phyloP scores from a whole-genome alignment of 495 filamentous ascomycete genomes.

The Penicillium robsamsonii region DNA sequence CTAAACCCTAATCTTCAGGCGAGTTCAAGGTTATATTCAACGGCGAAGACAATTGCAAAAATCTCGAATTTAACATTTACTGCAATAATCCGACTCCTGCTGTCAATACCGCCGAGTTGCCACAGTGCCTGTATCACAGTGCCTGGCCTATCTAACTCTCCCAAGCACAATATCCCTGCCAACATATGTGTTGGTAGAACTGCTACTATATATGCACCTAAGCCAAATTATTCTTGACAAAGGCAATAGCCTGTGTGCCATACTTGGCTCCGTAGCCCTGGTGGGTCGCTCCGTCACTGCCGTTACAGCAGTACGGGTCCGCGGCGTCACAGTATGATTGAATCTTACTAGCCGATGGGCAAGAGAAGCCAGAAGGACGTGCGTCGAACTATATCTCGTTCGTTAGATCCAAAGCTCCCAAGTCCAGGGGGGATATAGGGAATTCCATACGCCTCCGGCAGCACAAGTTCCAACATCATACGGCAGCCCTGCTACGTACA shows the following conservation, averaged over 20 bases:
- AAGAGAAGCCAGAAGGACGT: constrained; percentile 54
- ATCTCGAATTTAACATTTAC: too few relatives aligned
- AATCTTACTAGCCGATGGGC: constrained; percentile 52
- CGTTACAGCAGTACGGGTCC: constrained; percentile 65
- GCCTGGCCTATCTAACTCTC: not conserved
- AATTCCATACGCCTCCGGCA: constrained; percentile 52
- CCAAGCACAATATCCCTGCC: not conserved
- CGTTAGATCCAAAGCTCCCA: constrained; percentile 3
- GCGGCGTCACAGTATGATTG: constrained; percentile 61
- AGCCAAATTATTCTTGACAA: constrained; percentile 50
- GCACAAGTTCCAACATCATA: constrained; percentile 62
- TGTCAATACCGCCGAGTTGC: not conserved
- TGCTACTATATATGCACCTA: not conserved
- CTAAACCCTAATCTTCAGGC: not conserved
- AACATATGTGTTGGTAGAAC: not conserved
- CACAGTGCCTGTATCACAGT: not conserved
- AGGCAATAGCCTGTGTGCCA: constrained; percentile 54
- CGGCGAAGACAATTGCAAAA: not conserved
- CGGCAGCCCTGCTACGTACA: constrained; percentile 49
- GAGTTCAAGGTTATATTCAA: not conserved
- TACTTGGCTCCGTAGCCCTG: constrained; percentile 59
- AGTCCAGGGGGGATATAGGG: not conserved
- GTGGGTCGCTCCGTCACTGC: constrained; percentile 54
- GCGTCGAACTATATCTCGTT: constrained; percentile 48
- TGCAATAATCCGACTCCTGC: not conserved